Evolutionary conservation across 768 basidiomycete species (phyloP), one percentile per base, ranked within the genome.

Genomic region (Paxillus involutus): DNA sequence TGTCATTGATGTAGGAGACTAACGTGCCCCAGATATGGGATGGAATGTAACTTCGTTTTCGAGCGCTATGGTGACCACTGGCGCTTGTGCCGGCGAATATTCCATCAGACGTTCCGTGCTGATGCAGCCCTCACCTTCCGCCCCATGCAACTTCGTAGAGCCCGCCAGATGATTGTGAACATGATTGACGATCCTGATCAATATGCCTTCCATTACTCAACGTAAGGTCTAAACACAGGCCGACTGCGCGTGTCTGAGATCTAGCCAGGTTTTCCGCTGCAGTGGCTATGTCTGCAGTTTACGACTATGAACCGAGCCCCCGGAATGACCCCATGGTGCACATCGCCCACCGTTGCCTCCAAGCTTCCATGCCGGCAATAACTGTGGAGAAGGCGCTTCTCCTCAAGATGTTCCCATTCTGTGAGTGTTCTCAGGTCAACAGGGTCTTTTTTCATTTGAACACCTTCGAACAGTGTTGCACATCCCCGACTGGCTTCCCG

Each of bases 401-500:
- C 4, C 40, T 58, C 41, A 50, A 47, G 13, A 3, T 21, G 3
- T 56, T 63, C 19, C 62, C 62, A 1, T 63, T 63, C 41, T 35
- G 61, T 63, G 33, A 56, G 62, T 44, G 2, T 12, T 21, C 6
- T 26, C n/a, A 2, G 26, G 26, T 10, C 12, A 7, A 6, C 21
- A 1, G 14, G 35, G 13, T 6, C 35, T 44, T 6, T 14, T 14
- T 42, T 30, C 3, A 12, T 30, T n/a, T 50, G 17, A 55, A 8
- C 45, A 3, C 0, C 11, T 40, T 39, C 6, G 35, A 17, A 39
- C 7, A 70, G 67, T 71, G 44, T 46, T 66, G 39, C 47, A 64
- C 33, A 14, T 69, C 3, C 70, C 70, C 1, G 59, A 66, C 8
- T 70, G 63, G 65, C 41, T 67, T 5, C 66, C 66, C 10, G 56